These are phyloP conservation scores for Vishniacozyma victoriae DNA, from an alignment of 768 basidiomycete genomes.

Conservation along the genomic window DNA sequence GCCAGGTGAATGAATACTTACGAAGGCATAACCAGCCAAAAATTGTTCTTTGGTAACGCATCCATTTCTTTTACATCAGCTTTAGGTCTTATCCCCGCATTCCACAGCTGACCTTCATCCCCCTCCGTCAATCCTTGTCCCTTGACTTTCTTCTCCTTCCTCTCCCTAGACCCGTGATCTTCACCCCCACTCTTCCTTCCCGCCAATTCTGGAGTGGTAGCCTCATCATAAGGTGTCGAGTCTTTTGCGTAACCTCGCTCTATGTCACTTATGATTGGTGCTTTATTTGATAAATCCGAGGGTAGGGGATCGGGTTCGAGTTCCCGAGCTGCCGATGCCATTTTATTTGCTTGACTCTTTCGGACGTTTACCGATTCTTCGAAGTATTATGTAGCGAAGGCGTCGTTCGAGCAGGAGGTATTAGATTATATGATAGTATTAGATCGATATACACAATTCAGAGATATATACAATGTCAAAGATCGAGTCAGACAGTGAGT, in stretches of 20 bases:
- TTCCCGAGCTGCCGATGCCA: too few relatives aligned
- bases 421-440: too few relatives aligned
- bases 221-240: too few relatives aligned
- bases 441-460: too few relatives aligned
- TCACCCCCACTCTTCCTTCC: neutral
- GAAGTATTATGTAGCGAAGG: too few relatives aligned
- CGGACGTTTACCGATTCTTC: too few relatives aligned
- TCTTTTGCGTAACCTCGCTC: neutral
- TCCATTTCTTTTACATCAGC: conserved; percentile 24
- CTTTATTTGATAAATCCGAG: neutral
- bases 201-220: too few relatives aligned
- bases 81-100: neutral
- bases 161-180: neutral
- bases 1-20: conserved; percentile 7
- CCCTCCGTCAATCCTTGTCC: neutral
- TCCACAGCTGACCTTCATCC: neutral
- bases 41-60: conserved; percentile 36
- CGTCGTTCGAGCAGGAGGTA: too few relatives aligned
- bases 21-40: conserved; percentile 34
- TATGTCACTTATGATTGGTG: neutral
- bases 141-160: neutral
- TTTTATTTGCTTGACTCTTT: too few relatives aligned
- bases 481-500: too few relatives aligned
- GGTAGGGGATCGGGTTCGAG: neutral
- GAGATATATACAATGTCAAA: too few relatives aligned